These are phyloP conservation scores for Eimeria sp. DNA, from an alignment of 169 alveolate genomes.

Conservation along the genomic window DNA sequence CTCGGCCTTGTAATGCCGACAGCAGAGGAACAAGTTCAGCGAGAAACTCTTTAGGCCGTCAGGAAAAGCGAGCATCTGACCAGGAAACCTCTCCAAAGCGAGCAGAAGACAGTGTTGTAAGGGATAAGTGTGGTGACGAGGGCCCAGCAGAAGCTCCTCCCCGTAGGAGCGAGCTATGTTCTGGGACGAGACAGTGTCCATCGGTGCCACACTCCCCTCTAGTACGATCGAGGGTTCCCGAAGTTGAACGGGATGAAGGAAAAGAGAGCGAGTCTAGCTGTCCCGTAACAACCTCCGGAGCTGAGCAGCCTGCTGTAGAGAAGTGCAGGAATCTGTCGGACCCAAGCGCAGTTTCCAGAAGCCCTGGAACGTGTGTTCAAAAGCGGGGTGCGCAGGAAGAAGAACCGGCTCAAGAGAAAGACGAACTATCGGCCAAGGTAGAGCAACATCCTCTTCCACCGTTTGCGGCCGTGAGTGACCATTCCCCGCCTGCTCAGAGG, in stretches of 20 bases:
- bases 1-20: conserved; percentile 21
- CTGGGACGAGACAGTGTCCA: conserved; percentile 5
- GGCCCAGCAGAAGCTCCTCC: conserved; percentile 3
- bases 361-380: not conserved
- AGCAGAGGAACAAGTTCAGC: conserved; percentile 11
- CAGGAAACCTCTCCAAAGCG: conserved; percentile 19
- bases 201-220: conserved; percentile 43
- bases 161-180: not conserved
- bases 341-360: not conserved
- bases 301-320: conserved; percentile 35
- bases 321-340: not conserved
- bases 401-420: conserved; percentile 8
- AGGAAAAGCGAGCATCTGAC: not conserved
- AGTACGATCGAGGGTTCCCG: not conserved
- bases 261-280: conserved; percentile 10
- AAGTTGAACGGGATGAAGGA: not conserved
- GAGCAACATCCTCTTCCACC: not conserved
- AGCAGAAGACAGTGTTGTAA: not conserved
- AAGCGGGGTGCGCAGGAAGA: not conserved
- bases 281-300: not conserved
- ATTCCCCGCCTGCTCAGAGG: conserved; percentile 3
- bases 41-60: conserved; percentile 14
- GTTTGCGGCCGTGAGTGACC: not conserved
- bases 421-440: not conserved
- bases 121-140: not conserved